Evolutionary conservation across 192 early-diverging fungal species (phyloP).

Genomic region (Haplosporangium gracile): DNA sequence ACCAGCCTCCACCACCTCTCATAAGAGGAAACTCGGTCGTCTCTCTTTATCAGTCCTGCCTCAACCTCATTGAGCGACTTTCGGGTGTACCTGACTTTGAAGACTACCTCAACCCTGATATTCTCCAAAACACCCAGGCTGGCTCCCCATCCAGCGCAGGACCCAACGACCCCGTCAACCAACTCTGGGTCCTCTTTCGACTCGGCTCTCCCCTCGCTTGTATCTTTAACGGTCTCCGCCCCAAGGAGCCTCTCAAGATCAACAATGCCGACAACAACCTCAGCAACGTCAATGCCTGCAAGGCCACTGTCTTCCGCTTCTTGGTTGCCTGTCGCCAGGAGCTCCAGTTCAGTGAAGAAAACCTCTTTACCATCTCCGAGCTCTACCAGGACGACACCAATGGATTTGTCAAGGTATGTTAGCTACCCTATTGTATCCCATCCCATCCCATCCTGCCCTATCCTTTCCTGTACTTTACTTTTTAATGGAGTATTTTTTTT

Average conservation of each 20-base stretch:
- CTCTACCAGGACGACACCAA: constrained; percentile 96
- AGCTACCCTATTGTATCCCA: background rate
- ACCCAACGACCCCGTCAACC: constrained; percentile 73
- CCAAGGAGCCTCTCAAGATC: constrained; percentile 71
- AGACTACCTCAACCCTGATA: constrained; percentile 65
- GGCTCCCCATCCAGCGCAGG: constrained; percentile 37
- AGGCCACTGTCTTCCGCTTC: constrained; percentile 90
- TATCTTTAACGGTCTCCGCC: constrained; percentile 79
- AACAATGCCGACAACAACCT: constrained; percentile 62
- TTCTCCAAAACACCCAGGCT: constrained; percentile 54
- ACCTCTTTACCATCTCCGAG: constrained; percentile 88
- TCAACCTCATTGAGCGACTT: constrained; percentile 77
- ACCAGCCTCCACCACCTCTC: constrained; percentile 54
- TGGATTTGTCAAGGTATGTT: constrained; percentile 91
- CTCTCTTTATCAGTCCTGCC: constrained; percentile 82
- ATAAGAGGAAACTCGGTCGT: constrained; percentile 43
- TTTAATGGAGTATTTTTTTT: background rate
- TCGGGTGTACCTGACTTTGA: constrained; percentile 79
- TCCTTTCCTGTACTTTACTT: background rate
- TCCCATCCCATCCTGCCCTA: background rate
- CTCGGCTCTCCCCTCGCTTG: constrained; percentile 77
- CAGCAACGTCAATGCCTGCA: constrained; percentile 74
- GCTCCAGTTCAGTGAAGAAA: constrained; percentile 79
- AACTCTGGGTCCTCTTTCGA: constrained; percentile 80
- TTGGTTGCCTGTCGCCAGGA: constrained; percentile 88